Evolutionary conservation across 1,139 yeast genomes (phyloP), one percentile per base, ranked within the genome.

Genomic region (Hansenula lynferdii): DNA sequence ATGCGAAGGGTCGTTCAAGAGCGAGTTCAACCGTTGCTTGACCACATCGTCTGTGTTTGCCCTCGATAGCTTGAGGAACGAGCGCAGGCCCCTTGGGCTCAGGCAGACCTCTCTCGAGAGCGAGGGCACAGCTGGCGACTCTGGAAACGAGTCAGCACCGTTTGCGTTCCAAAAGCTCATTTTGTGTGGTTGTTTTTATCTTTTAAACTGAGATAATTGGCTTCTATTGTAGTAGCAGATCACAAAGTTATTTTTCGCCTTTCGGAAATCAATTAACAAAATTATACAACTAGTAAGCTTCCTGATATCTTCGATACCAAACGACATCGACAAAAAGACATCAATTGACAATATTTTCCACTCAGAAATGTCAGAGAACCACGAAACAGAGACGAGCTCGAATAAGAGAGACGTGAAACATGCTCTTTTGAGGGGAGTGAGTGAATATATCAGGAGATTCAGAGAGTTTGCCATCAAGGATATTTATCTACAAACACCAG

Each of bases 11-110:
- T 44, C 41, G 2, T 50, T 56, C 18, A 58, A 40, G 2, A 57
- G 30, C 11, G 65, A 61, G 37, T 70, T 68, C 25, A 71, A 42
- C 28, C 64, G 54, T 31, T 68, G 65, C 26, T 53, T 60, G 0
- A 72, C 47, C 3, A 62, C 64, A 46, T 71, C 77, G 44, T 72
- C 78, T 26, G 69, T 60, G 3, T 61, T 57, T 36, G 57, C 56
- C 43, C 78, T 57, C n/a, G 74, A 60, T 1, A 61, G 43, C 20
- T 62, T 54, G 24, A 72, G 47, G 42, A 72, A 72, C 11, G 67
- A 54, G 34, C 69, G 59, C 2, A 71, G 51, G 1, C 71, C 60
- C 22, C 60, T 60, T 3, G 65, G 64, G 12, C 61, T 53, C 6
- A 66, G 44, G 41, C 77, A 72, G 16, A 64, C 51, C 22, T 57